Base-by-base conservation (phyloP, 2,329 filamentous ascomycete genomes). In the Ophiostoma ips region DNA sequence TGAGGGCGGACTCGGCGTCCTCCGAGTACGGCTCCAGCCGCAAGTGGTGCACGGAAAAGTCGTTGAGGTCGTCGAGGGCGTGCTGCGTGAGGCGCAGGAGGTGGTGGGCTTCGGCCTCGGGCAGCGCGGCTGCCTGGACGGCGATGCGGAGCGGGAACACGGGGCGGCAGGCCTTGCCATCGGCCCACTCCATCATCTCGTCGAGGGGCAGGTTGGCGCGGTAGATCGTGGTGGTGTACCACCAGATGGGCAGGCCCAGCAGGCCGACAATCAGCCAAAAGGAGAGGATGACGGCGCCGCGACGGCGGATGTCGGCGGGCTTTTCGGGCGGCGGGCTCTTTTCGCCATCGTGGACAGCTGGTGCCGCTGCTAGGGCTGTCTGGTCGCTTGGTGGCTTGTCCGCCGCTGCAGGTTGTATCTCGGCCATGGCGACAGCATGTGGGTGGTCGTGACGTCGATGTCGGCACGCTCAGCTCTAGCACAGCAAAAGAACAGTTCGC, bases 181-280 rank as follows among this genome's bases (percentile, higher is more conserved):
- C 85, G 10, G 87, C 85, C 90, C 92, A 96, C 54, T 84, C 77
- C 57, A 84, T 77, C 92, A 98, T 98, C 50, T 81, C 76, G 61
- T 84, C 76, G 57, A 95, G 66, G 5, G 92, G 92, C 58, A 98
- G 69, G 41, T 81, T 75, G 12, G 90, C 89, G 50, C 92, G 79
- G 64, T 94, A 89, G 50, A 96, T 94, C 0, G 85, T 84, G 4
- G 92, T 98, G 0, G 92, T 96, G 64, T 81, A 81, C 81, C 87
- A 94, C 92, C 92, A 98, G 76, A 94, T 83, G 51, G 92, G 92
- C 56, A 98, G 65, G 3, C 92, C 92, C 6, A 98, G 68, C 30
- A 83, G 75, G 7, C 94, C 63, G 7, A 94, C 86, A 35, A 96
- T 79, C 5, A 80, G 70, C 92, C 92, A 98, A 66, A 95, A 96